Evolutionary conservation across 2,329 filamentous ascomycete genomes (phyloP).

Genomic region (Ophiostoma quercus): DNA sequence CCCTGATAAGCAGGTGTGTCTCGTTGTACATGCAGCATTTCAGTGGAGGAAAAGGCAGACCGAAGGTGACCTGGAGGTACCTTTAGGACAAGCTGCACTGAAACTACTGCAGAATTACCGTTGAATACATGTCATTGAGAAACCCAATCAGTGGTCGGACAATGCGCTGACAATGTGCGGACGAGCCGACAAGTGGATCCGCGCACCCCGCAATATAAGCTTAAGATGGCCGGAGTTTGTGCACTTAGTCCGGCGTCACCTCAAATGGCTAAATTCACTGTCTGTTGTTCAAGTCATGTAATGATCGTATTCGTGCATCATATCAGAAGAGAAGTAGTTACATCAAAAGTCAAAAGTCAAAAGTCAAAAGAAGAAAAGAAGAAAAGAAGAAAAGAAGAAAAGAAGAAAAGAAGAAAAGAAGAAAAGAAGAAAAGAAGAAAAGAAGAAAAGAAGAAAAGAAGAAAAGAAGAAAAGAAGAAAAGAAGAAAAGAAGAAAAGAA

Average conservation of each 20-base stretch:
- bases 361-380: too few species aligned
- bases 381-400: too few species aligned
- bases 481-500: too few species aligned
- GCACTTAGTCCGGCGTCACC: neutral
- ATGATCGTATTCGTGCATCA: neutral
- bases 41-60: neutral
- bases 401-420: too few species aligned
- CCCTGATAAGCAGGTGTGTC: neutral
- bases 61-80: neutral
- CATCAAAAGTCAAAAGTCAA: neutral
- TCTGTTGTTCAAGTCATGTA: neutral
- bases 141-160: conserved; percentile 8
- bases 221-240: neutral
- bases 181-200: neutral
- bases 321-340: neutral
- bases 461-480: too few species aligned
- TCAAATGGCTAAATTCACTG: neutral
- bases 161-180: conserved; percentile 7
- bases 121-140: neutral
- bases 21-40: neutral
- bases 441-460: too few species aligned
- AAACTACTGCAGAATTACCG: neutral
- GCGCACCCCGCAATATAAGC: conserved; percentile 6
- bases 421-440: too few species aligned
- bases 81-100: neutral